These are phyloP conservation scores for Gyrodon lividus DNA, from an alignment of 768 basidiomycete genomes.

Conservation along the genomic window DNA sequence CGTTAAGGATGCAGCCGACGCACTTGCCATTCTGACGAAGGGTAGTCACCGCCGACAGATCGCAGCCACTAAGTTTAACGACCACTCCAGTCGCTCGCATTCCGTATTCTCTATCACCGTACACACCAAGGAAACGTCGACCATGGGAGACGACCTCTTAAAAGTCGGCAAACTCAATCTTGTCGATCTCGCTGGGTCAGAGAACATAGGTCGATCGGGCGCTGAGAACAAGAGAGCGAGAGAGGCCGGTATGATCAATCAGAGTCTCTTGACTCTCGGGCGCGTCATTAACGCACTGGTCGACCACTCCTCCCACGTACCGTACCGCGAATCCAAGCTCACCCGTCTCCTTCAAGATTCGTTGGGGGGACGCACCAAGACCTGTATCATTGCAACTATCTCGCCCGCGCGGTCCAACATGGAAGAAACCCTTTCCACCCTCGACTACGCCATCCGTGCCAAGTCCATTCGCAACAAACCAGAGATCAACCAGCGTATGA, in stretches of 20 bases:
- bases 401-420: constrained; percentile 92
- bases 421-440: constrained; percentile 96
- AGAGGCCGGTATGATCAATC: constrained; percentile 99
- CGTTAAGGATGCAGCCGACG: constrained; percentile 81
- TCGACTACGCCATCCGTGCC: constrained; percentile 94
- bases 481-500: constrained; percentile 93
- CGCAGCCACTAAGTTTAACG: constrained; percentile 96
- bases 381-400: constrained; percentile 95
- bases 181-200: constrained; percentile 95
- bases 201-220: constrained; percentile 94
- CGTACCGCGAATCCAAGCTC: constrained; percentile 96
- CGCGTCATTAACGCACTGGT: constrained; percentile 96
- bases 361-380: constrained; percentile 95
- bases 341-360: constrained; percentile 98
- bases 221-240: constrained; percentile 93
- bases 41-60: constrained; percentile 91
- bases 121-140: constrained; percentile 80
- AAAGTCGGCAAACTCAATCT: constrained; percentile 95
- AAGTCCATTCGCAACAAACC: constrained; percentile 96
- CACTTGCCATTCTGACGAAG: constrained; percentile 79
- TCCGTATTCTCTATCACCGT: constrained; percentile 97
- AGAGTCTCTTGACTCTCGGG: constrained; percentile 93
- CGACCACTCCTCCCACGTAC: constrained; percentile 87
- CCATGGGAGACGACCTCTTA: constrained; percentile 81
- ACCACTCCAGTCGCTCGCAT: constrained; percentile 95